phyloP scores from a whole-genome alignment of 805 yeast species.

The Candida peoriensis region DNA sequence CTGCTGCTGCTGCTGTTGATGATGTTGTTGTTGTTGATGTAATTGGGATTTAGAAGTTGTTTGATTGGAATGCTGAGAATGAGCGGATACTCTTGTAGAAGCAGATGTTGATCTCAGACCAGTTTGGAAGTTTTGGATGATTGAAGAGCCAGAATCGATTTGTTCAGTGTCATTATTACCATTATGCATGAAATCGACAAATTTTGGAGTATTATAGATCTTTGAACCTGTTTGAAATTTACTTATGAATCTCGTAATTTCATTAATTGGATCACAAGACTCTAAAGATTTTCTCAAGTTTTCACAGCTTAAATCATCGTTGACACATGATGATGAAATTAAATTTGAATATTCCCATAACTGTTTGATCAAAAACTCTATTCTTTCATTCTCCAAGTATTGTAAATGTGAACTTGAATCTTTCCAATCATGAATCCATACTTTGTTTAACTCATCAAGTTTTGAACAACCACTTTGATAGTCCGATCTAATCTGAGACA shows the following conservation, averaged over 20 bases:
- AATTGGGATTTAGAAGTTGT: background rate
- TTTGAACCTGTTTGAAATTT: slow-evolving; percentile 61
- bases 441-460: slow-evolving; percentile 51
- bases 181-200: slow-evolving; percentile 49
- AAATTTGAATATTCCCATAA: slow-evolving; percentile 77
- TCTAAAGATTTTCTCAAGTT: slow-evolving; percentile 63
- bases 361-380: slow-evolving; percentile 62
- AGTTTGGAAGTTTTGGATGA: slow-evolving; percentile 27
- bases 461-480: slow-evolving; percentile 52
- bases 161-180: slow-evolving; percentile 32
- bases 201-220: slow-evolving; percentile 54
- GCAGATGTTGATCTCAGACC: slow-evolving; percentile 17
- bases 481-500: slow-evolving; percentile 40
- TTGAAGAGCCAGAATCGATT: slow-evolving; percentile 5
- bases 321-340: slow-evolving; percentile 70
- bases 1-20: background rate
- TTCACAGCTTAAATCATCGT: slow-evolving; percentile 75
- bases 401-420: slow-evolving; percentile 57
- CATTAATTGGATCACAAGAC: slow-evolving; percentile 56
- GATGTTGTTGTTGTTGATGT: background rate
- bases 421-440: slow-evolving; percentile 73
- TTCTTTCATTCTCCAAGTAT: slow-evolving; percentile 64
- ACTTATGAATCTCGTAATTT: slow-evolving; percentile 48
- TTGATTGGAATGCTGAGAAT: slow-evolving; percentile 4
- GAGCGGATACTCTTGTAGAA: slow-evolving; percentile 9